Evolutionary conservation across 129 eudicot genomes (phyloP), one percentile per base, ranked within the genome.

Genomic region (Chrysanthemum lavandulifolium): DNA sequence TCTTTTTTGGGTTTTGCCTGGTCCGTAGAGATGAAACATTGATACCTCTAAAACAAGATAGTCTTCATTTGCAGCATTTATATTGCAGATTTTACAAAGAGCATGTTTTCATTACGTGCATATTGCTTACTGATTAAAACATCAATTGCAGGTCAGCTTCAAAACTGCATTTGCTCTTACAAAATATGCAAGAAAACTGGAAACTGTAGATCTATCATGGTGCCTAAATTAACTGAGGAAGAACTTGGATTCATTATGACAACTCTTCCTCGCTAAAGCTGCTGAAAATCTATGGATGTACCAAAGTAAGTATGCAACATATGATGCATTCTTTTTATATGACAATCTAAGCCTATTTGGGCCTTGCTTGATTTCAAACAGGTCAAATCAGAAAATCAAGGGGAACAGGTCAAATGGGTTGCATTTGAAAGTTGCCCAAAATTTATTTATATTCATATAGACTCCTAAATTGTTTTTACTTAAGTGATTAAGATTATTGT

Each of bases 161-260:
- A 72, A 52, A 58, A 81, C 95, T 12, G 90, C 90, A 27, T 67
- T 81, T 12, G 79, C 88, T 59, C 84, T 88, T 13, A 83, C 95
- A 73, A 83, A 78, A 66, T 75, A 62, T 68, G 81, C 95, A 23
- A 81, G 57, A 65, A 76, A 80, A 43, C 59, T 88, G 84, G 61
- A 62, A 52, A 68, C 78, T 76, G 72, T 88, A 86, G 88, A 88
- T 73, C 73, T 88, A 68, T 85, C 95, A 59, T 85, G 88, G 86
- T 88, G 90, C 61, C 88, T 4, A 71, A 62, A 74, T 66, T 88
- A 40, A 85, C 73, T 2, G 68, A 81, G 21, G 84, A 85, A 61
- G 90, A 81, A 58, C 76, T 88, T 8, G 86, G 88, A 57, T 76
- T 83, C 72, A 75, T 85, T 56, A 83, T 82, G 90, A 85, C 72